Conservation (phyloP, 768 basidiomycete species). For the Dacryopinax primogenitus region DNA sequence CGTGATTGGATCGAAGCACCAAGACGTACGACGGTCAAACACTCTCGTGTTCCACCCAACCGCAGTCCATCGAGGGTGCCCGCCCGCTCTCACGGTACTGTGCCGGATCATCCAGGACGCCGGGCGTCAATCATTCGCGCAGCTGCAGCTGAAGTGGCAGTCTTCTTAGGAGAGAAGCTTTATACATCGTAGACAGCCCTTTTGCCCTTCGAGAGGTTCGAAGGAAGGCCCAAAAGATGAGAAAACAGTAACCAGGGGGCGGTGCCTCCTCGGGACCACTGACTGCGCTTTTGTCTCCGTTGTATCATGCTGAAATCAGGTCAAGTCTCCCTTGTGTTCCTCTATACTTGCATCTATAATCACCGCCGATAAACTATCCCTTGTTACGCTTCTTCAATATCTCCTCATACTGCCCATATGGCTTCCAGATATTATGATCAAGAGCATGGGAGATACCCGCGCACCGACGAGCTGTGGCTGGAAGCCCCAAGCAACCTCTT, state of each 20-base stretch:
- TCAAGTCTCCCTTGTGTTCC: background rate
- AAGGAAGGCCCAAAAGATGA: background rate
- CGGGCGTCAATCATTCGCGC: background rate
- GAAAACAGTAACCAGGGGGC: conserved; percentile 3
- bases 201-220: background rate
- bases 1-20: conserved; percentile 7
- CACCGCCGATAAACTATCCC: background rate
- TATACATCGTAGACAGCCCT: background rate
- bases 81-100: conserved; percentile 4
- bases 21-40: background rate
- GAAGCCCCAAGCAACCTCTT: background rate
- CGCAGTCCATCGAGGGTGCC: background rate
- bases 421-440: background rate
- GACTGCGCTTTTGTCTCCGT: conserved; percentile 7
- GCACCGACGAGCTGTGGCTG: conserved; percentile 1
- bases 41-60: background rate
- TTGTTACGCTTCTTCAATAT: background rate
- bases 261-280: conserved; percentile 5
- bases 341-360: background rate
- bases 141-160: background rate
- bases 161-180: background rate
- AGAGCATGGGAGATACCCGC: background rate
- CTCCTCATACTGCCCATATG: background rate
- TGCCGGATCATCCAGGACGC: background rate
- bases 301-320: background rate